These are phyloP conservation scores for Pyracantha coccinea DNA, from an alignment of 331 rosid species.

Conservation along the genomic window DNA sequence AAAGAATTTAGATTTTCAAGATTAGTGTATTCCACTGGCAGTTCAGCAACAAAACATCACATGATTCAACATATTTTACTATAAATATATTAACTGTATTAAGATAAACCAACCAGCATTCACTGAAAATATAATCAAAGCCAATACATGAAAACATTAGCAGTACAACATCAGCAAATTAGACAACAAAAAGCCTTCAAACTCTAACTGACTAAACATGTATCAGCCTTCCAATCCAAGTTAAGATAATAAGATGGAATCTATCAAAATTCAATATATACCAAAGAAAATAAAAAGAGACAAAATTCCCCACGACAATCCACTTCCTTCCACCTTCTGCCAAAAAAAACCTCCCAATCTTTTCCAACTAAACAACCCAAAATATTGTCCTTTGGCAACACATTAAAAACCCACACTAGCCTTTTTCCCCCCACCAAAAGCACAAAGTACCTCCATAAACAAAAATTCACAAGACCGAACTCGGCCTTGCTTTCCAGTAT, in stretches of 20 bases:
- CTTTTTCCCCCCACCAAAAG: neutral
- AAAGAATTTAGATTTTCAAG: slow-evolving; percentile 11
- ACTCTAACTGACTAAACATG: neutral
- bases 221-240: neutral
- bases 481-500: neutral
- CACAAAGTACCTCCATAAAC: neutral
- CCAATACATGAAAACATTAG: neutral
- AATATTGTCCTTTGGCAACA: neutral
- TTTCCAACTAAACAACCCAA: neutral
- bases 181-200: neutral
- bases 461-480: neutral
- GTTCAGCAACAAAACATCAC: neutral
- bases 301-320: neutral
- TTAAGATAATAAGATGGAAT: neutral
- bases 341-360: neutral
- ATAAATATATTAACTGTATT: neutral
- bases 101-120: neutral
- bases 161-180: neutral
- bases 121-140: neutral
- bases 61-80: neutral
- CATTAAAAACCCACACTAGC: neutral
- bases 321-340: neutral
- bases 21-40: neutral
- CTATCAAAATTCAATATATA: neutral
- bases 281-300: neutral